Conservation (phyloP, 257 asterid genomes). For the Solanum pennellii region DNA sequence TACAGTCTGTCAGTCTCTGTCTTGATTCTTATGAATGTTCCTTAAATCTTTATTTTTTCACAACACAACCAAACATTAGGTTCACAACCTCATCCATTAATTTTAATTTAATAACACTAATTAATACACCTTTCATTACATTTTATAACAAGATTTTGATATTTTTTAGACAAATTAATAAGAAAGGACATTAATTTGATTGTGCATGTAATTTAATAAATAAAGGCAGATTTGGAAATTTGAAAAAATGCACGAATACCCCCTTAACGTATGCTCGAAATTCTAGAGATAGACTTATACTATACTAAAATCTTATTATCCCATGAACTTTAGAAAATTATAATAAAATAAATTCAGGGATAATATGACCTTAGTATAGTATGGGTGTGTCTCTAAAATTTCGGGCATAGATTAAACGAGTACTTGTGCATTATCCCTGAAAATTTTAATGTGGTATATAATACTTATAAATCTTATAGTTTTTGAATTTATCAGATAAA, state of each 20-base stretch:
- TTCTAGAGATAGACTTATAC: too few species aligned
- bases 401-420: too few species aligned
- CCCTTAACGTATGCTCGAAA: too few species aligned
- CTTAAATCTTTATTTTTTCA: slow-evolving; percentile 10
- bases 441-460: neutral
- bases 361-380: too few species aligned
- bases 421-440: too few species aligned
- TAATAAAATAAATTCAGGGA: too few species aligned
- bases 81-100: slow-evolving; percentile 1
- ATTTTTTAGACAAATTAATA: neutral
- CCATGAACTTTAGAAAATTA: too few species aligned
- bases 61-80: slow-evolving; percentile 31
- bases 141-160: too few species aligned
- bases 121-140: neutral
- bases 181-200: neutral
- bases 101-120: neutral
- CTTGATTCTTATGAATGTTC: slow-evolving; percentile 50
- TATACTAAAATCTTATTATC: too few species aligned
- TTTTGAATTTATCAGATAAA: neutral
- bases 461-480: neutral
- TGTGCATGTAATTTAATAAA: neutral
- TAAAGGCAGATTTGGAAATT: neutral
- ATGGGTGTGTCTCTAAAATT: too few species aligned
- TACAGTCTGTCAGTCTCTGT: slow-evolving; percentile 80
- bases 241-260: too few species aligned